A percentile compares a stretch with the other conserved stretches of the same genome.
Conservation (phyloP, 192 early-diverging fungal species). For the Pilobolus umbonatus region DNA sequence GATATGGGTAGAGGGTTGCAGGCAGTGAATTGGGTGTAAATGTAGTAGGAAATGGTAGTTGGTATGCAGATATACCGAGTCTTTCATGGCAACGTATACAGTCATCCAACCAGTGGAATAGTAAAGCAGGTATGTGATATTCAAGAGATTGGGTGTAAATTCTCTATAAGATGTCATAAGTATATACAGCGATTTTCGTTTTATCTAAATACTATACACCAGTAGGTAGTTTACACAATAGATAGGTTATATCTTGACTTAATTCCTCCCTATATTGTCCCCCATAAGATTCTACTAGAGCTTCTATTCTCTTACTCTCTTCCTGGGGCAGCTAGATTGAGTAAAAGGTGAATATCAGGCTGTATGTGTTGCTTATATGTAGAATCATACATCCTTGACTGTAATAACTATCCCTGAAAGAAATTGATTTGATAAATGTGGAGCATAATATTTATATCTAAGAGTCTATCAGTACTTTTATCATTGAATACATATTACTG, state of each 20-base stretch:
- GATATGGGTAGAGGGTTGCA: background rate
- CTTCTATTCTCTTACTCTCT: conserved; percentile 28
- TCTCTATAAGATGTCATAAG: conserved; percentile 2
- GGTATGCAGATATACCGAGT: conserved; percentile 33
- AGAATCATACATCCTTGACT: background rate
- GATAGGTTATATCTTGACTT: conserved; percentile 36
- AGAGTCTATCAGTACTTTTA: background rate
- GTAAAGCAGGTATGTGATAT: conserved; percentile 46
- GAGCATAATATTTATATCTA: conserved; percentile 2
- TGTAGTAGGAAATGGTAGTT: background rate
- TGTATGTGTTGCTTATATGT: background rate
- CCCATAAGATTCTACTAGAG: conserved; percentile 20
- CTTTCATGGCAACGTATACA: conserved; percentile 49
- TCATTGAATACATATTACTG: background rate
- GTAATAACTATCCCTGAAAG: conserved; percentile 1
- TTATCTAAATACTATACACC: conserved; percentile 7
- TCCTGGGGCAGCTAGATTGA: conserved; percentile 15
- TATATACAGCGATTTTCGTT: background rate
- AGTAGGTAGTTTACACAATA: conserved; percentile 19
- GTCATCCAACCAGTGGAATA: conserved; percentile 72
- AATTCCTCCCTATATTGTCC: conserved; percentile 32
- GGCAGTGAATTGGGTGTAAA: background rate
- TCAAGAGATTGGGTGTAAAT: conserved; percentile 42
- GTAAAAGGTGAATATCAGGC: background rate
- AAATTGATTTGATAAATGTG: background rate